Conservation (phyloP, 2,329 filamentous ascomycete genomes). For the Ophiostoma novo-ulmi region DNA sequence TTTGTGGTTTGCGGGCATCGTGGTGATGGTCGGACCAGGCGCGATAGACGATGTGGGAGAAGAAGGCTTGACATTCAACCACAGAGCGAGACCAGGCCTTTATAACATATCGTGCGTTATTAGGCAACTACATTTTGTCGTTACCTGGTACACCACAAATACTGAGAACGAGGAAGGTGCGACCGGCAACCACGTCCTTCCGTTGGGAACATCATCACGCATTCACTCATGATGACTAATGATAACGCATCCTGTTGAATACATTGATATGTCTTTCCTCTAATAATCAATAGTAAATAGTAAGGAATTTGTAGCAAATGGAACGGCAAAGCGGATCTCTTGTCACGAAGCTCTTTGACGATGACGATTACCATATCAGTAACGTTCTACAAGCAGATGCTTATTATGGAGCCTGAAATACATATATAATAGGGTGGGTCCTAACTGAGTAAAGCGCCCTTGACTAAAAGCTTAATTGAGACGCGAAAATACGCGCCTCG, state of each 20-base stretch:
- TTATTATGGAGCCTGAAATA: not conserved
- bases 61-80: not conserved
- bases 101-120: not conserved
- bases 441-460: not conserved
- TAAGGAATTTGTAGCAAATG: too few species aligned
- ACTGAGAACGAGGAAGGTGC: not conserved
- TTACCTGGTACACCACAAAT: not conserved
- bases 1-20: not conserved
- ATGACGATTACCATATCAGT: not conserved
- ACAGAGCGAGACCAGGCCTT: not conserved
- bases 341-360: not conserved
- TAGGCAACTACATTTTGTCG: slow-evolving; percentile 1
- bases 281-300: too few species aligned
- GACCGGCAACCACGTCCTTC: not conserved
- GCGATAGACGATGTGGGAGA: not conserved
- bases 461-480: slow-evolving; percentile 15
- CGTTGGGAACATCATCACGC: not conserved
- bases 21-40: not conserved
- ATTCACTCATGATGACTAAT: slow-evolving; percentile 2
- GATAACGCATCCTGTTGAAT: not conserved
- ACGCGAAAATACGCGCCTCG: slow-evolving; percentile 20
- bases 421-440: not conserved
- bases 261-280: not conserved
- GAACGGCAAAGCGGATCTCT: not conserved
- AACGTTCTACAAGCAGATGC: not conserved